phyloP scores from a whole-genome alignment of 345 rosid species.

The Lepidium africanum region DNA sequence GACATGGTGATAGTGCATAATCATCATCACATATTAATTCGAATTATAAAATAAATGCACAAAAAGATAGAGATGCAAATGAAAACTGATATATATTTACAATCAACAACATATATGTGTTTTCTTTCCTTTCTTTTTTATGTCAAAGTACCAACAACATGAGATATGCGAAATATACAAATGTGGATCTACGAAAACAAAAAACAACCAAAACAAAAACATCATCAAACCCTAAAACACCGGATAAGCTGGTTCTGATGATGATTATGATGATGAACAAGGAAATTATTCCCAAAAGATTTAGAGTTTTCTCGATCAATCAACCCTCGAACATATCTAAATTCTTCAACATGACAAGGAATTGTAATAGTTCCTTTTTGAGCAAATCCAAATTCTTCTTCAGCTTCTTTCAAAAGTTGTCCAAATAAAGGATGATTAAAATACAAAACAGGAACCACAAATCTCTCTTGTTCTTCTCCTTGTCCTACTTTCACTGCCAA shows the following conservation, averaged over 20 bases:
- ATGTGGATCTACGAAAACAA: neutral
- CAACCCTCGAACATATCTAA: slow-evolving; percentile 41
- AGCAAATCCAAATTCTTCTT: slow-evolving; percentile 52
- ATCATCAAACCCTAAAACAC: slow-evolving; percentile 53
- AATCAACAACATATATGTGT: neutral
- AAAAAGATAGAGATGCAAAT: neutral
- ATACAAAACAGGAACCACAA: slow-evolving; percentile 50
- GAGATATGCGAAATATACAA: neutral
- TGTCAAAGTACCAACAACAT: neutral
- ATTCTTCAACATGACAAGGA: slow-evolving; percentile 53
- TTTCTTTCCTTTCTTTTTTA: too few relatives aligned
- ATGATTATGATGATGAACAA: slow-evolving; percentile 30
- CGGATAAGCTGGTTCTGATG: slow-evolving; percentile 32
- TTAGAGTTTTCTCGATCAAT: slow-evolving; percentile 53
- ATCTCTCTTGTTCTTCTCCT: slow-evolving; percentile 49
- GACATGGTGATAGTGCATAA: too few relatives aligned
- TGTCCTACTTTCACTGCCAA: slow-evolving; percentile 49
- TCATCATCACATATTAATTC: too few relatives aligned
- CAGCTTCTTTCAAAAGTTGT: slow-evolving; percentile 51
- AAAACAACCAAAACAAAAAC: neutral
- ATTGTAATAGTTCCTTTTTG: slow-evolving; percentile 59
- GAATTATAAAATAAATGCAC: too few relatives aligned
- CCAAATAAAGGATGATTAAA: slow-evolving; percentile 53
- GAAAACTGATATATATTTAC: neutral
- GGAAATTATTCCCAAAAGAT: neutral